phyloP scores from a whole-genome alignment of 2,329 filamentous ascomycete genomes.

The Cercospora berteroae region DNA sequence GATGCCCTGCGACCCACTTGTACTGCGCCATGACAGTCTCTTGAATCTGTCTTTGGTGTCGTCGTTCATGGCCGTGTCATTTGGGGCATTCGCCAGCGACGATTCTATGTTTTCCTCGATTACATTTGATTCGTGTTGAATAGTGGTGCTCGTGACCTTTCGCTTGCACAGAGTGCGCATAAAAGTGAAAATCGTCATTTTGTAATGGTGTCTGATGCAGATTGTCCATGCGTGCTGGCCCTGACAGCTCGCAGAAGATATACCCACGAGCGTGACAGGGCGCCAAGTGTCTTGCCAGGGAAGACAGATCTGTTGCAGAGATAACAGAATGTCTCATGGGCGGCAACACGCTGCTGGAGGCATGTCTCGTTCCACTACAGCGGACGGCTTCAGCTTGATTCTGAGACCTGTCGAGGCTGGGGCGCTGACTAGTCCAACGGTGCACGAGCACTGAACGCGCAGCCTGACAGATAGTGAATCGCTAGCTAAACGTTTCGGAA shows the following conservation, averaged over 20 bases:
- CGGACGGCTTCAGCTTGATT: neutral
- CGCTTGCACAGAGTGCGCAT: neutral
- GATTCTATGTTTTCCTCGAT: neutral
- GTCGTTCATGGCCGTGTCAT: neutral
- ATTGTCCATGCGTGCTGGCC: neutral
- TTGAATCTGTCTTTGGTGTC: neutral
- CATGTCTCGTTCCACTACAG: neutral
- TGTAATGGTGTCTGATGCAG: neutral
- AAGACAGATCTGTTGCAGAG: neutral
- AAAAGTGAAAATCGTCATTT: neutral
- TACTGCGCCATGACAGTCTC: neutral
- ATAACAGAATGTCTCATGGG: neutral
- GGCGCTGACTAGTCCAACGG: neutral
- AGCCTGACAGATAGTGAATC: neutral
- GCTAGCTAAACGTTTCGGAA: neutral
- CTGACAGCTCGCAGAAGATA: neutral
- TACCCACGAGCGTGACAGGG: neutral
- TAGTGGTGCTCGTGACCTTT: neutral
- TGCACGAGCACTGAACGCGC: neutral
- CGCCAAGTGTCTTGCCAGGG: neutral
- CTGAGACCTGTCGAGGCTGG: neutral
- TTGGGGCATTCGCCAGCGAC: neutral
- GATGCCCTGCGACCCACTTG: neutral
- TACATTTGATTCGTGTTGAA: neutral
- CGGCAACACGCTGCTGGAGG: neutral